Evolutionary conservation across 768 basidiomycete species (phyloP).

Genomic region (Termitomyces sp.): DNA sequence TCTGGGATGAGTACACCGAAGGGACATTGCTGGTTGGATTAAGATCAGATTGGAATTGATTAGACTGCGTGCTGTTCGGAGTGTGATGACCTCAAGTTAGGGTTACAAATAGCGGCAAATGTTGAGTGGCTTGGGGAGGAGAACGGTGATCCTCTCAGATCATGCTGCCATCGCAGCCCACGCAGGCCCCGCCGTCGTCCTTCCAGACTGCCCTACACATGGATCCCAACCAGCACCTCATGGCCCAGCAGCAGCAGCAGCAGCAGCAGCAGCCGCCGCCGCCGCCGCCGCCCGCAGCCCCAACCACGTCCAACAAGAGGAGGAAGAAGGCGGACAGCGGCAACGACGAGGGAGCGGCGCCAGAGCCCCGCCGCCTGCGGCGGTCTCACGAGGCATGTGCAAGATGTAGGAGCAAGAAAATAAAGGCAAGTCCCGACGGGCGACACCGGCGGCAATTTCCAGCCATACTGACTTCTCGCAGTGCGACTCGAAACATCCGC

Average conservation of each 20-base stretch:
- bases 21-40: too few species aligned
- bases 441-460: constrained; percentile 83
- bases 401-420: constrained; percentile 94
- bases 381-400: constrained; percentile 92
- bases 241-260: constrained; percentile 39
- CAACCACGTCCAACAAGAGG: constrained; percentile 43
- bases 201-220: constrained; percentile 66
- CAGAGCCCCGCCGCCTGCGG: constrained; percentile 77
- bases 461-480: constrained; percentile 38
- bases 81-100: constrained; percentile 20
- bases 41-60: too few species aligned
- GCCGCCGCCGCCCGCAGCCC: constrained; percentile 23
- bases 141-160: constrained; percentile 19
- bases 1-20: too few species aligned
- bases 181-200: constrained; percentile 38
- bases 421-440: constrained; percentile 80
- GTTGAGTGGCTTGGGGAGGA: constrained; percentile 23
- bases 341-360: constrained; percentile 50
- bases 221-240: constrained; percentile 55
- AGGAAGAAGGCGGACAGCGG: constrained; percentile 54
- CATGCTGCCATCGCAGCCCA: constrained; percentile 34
- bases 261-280: constrained; percentile 19
- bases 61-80: constrained; percentile 8
- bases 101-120: constrained; percentile 33
- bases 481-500: constrained; percentile 90